Evolutionary conservation across 2,329 filamentous ascomycete genomes (phyloP).

Genomic region (Corinectria fuckeliana): DNA sequence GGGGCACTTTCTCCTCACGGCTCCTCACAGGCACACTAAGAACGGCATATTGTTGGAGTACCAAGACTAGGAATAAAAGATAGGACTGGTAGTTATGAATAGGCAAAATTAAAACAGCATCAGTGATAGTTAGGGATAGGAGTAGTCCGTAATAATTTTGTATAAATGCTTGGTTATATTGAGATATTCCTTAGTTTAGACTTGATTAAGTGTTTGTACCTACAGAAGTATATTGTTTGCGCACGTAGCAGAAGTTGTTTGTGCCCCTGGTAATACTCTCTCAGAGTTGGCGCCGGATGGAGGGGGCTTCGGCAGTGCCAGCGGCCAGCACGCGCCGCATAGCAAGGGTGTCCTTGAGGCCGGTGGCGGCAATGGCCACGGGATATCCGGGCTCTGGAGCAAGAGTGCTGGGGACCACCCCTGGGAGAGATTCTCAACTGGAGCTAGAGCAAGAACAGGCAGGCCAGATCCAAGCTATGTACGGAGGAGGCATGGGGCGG

Average conservation of each 20-base stretch:
- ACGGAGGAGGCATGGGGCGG: slow-evolving; percentile 1
- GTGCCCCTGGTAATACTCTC: no score
- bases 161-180: no score
- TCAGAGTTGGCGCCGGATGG: slow-evolving; percentile 29
- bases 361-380: slow-evolving; percentile 31
- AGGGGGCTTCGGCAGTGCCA: slow-evolving; percentile 38
- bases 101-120: no score
- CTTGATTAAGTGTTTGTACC: no score
- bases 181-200: no score
- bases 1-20: slow-evolving; percentile 21
- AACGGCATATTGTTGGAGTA: not conserved
- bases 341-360: slow-evolving; percentile 24
- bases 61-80: no score
- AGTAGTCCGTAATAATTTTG: no score
- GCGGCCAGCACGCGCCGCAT: slow-evolving; percentile 28
- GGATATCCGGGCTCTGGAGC: slow-evolving; percentile 26
- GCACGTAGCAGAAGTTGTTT: no score
- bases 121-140: no score
- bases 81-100: no score
- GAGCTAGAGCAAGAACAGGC: slow-evolving; percentile 24
- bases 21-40: not conserved
- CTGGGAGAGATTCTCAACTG: slow-evolving; percentile 5
- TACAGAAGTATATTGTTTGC: no score
- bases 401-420: slow-evolving; percentile 1
- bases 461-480: slow-evolving; percentile 19